Evolutionary conservation across 805 yeast genomes (phyloP), one percentile per base, ranked within the genome.

Genomic region (Kuraishia molischiana): DNA sequence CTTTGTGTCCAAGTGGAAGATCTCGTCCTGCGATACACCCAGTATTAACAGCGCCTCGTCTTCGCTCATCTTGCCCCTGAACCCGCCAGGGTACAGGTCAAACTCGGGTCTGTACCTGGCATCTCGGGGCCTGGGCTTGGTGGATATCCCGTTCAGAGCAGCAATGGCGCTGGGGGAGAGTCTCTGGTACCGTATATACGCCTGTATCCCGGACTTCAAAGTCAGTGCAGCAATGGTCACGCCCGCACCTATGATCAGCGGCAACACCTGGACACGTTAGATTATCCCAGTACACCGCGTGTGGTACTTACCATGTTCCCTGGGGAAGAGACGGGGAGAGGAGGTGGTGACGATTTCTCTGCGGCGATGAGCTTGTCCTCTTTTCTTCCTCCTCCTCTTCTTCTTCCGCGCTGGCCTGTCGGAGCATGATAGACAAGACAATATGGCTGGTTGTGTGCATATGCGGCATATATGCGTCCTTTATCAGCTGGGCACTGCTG

Each of bases 401-500:
- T n/a, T n/a, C n/a, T n/a, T n/a, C n/a, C n/a, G n/a, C n/a, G n/a
- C n/a, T n/a, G n/a, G n/a, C n/a, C n/a, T n/a, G n/a, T n/a, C n/a
- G n/a, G n/a, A n/a, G n/a, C n/a, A n/a, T n/a, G 26, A 22, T 22
- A 11, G 10, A 22, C 8, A 28, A 28, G 13, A 11, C 17, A 8
- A 6, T 9, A 28, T 28, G 31, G 31, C 37, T 59, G 17, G 29
- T 49, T 3, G 31, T 62, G 3, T 68, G 71, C 40, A 60, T 66
- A 1, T 34, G 48, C 6, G 97, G 97, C 0, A 84, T 92, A 28
- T 92, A 92, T 52, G 76, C 74, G 2, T 81, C 95, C 35, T 92
- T 92, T 50, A 61, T 92, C 20, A 70, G 90, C 2, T 92, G 98
- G 98, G 87, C 95, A 0, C 71, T 85, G 28, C 72, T 92, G 10